Conservation (phyloP, 192 early-diverging fungal genomes). For the Coemansia sp. region DNA sequence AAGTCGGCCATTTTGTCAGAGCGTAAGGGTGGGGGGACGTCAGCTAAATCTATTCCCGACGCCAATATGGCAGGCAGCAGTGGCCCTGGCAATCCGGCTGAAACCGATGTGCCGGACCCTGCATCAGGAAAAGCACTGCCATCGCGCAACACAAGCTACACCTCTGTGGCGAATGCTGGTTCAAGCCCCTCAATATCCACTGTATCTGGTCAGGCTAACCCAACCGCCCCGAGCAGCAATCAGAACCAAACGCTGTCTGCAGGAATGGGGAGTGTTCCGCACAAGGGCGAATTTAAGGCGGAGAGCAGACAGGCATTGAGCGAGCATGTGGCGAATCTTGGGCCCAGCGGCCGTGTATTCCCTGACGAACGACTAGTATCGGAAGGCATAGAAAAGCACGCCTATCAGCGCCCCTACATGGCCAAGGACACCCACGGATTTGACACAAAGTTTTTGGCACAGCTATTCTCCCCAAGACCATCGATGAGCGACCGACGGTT, state of each 20-base stretch:
- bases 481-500: conserved; percentile 80
- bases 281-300: neutral
- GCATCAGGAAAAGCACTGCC: conserved; percentile 9
- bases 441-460: conserved; percentile 73
- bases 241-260: neutral
- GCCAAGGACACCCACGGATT: conserved; percentile 64
- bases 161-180: conserved; percentile 23
- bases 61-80: neutral
- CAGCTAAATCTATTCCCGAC: neutral
- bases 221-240: conserved; percentile 2
- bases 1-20: neutral
- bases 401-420: conserved; percentile 13
- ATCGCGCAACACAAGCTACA: conserved; percentile 28
- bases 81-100: neutral
- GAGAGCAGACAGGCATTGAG: conserved; percentile 13
- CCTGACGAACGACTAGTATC: neutral
- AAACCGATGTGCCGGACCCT: neutral
- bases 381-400: neutral
- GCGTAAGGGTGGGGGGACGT: neutral
- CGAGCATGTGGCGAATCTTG: neutral
- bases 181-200: conserved; percentile 15
- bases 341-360: neutral
- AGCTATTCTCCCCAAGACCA: conserved; percentile 84
- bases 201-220: conserved; percentile 4
- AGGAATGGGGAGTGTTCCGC: neutral